phyloP scores from a whole-genome alignment of 139 green algal genomes.

The Chlamydomonas sp. region DNA sequence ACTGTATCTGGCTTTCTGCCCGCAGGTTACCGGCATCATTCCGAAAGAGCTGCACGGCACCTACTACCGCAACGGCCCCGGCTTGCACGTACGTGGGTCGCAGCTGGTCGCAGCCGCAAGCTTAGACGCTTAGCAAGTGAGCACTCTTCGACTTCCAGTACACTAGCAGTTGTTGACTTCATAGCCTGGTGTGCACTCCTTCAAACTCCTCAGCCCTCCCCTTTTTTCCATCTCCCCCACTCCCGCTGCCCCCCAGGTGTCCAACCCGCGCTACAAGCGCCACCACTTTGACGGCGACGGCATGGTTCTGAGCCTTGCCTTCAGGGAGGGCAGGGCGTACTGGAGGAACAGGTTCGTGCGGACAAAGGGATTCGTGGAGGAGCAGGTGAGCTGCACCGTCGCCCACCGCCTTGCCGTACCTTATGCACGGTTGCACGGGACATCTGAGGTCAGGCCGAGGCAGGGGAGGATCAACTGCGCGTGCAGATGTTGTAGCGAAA shows the following conservation, averaged over 20 bases:
- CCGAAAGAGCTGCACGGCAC: constrained; percentile 60
- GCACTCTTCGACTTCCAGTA: too few species aligned
- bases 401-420: too few species aligned
- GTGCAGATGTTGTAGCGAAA: too few species aligned
- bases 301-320: constrained; percentile 55
- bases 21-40: constrained; percentile 60
- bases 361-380: constrained; percentile 64
- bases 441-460: too few species aligned
- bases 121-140: too few species aligned
- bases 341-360: constrained; percentile 68
- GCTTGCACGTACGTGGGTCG: constrained; percentile 32
- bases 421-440: too few species aligned
- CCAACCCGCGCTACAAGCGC: constrained; percentile 43
- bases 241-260: constrained; percentile 20
- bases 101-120: background rate
- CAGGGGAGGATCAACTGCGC: too few species aligned
- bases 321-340: constrained; percentile 30
- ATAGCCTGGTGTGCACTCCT: too few species aligned
- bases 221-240: too few species aligned
- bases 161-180: too few species aligned
- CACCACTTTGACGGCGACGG: constrained; percentile 69
- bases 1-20: too few species aligned
- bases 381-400: constrained; percentile 51
- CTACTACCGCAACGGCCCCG: constrained; percentile 68
- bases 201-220: too few species aligned